A percentile compares a stretch with the other conserved stretches of the same genome.
Conservation (phyloP, 768 basidiomycete species). For the Kwoniella heveanensis region DNA sequence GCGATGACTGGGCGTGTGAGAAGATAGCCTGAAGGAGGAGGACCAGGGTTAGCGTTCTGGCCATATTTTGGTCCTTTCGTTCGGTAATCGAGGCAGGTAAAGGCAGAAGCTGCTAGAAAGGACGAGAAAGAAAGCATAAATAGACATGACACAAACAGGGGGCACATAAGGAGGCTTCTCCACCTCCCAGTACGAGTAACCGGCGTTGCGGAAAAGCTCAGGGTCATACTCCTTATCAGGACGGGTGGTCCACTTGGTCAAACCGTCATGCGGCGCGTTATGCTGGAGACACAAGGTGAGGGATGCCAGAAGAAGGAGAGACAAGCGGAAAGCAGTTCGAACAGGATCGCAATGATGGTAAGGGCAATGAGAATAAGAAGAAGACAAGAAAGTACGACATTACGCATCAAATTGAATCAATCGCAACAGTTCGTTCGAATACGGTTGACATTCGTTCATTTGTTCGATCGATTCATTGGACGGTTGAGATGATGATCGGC, state of each 20-base stretch:
- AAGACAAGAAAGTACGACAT: neutral
- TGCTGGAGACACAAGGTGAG: slow-evolving; percentile 12
- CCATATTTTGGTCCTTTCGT: neutral
- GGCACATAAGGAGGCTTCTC: slow-evolving; percentile 20
- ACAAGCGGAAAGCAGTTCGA: neutral
- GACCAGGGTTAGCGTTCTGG: neutral
- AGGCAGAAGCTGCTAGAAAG: too few species aligned
- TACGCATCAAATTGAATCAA: neutral
- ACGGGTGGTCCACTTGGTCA: slow-evolving; percentile 36
- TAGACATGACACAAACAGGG: slow-evolving; percentile 12
- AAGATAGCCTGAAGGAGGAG: slow-evolving; percentile 27
- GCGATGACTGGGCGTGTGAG: slow-evolving; percentile 29
- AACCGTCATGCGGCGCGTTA: slow-evolving; percentile 36
- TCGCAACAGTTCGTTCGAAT: neutral
- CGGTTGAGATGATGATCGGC: neutral
- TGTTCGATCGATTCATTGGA: neutral
- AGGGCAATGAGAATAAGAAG: neutral
- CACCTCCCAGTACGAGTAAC: slow-evolving; percentile 33
- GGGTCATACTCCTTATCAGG: slow-evolving; percentile 44
- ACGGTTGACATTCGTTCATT: neutral
- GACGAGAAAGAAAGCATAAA: slow-evolving; percentile 1
- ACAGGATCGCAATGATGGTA: neutral
- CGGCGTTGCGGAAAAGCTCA: slow-evolving; percentile 43
- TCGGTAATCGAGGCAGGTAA: too few species aligned
- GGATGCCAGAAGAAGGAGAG: neutral